A percentile compares a stretch with the other conserved stretches of the same genome.
phyloP scores from a whole-genome alignment of 139 green algal species.

The Zygnema circumcarinatum region DNA sequence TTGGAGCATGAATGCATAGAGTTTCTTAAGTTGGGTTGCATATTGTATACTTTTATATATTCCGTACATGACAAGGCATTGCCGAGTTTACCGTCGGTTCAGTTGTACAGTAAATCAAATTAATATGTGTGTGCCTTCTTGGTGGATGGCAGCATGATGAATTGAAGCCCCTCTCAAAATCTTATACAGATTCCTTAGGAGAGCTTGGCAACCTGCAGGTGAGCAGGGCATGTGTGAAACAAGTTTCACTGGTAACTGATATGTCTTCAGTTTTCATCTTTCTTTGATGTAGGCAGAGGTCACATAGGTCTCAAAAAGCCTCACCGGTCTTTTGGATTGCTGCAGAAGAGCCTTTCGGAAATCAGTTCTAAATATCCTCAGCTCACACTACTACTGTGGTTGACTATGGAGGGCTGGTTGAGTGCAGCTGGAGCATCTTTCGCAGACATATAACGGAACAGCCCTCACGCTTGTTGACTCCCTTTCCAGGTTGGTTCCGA shows the following conservation, averaged over 20 bases:
- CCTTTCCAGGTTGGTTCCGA: constrained; percentile 29
- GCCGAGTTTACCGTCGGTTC: neutral
- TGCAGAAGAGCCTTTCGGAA: too few relatives aligned
- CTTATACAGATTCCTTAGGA: constrained; percentile 44
- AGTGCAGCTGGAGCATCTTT: constrained; percentile 46
- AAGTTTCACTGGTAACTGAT: neutral
- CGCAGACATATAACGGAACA: constrained; percentile 29
- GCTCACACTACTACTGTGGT: too few relatives aligned
- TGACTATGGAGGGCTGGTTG: too few relatives aligned
- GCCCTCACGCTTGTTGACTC: constrained; percentile 65
- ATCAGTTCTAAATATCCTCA: too few relatives aligned
- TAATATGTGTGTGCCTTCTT: too few relatives aligned
- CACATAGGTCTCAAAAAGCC: too few relatives aligned
- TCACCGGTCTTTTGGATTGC: too few relatives aligned
- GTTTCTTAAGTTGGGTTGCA: neutral
- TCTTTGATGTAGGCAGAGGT: too few relatives aligned
- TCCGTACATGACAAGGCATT: neutral
- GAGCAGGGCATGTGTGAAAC: neutral
- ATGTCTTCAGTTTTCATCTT: too few relatives aligned
- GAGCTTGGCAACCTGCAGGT: constrained; percentile 48
- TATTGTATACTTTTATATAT: neutral
- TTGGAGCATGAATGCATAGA: neutral
- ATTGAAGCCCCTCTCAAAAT: constrained; percentile 43
- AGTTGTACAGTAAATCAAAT: too few relatives aligned
- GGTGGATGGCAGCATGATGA: constrained; percentile 29